Conservation (phyloP, 306 rosid species). For the Cucurbita pepo region DNA sequence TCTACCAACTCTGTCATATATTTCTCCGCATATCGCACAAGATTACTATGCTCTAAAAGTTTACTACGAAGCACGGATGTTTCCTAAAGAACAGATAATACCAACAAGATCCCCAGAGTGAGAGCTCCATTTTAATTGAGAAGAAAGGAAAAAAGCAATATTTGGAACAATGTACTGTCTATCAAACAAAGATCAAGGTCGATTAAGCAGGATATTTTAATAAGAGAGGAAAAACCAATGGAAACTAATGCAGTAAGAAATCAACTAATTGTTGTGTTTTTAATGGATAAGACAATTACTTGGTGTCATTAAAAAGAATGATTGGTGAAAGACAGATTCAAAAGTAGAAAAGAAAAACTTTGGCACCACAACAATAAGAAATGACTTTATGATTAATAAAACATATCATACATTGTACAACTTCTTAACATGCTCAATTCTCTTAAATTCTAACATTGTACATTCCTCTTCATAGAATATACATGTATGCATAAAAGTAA, state of each 20-base stretch:
- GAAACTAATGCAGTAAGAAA: neutral
- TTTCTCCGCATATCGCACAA: conserved; percentile 55
- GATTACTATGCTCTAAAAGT: conserved; percentile 54
- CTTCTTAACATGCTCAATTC: neutral
- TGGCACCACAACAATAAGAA: neutral
- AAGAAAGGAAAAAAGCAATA: neutral
- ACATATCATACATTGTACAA: neutral
- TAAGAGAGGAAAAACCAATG: neutral
- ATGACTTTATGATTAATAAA: neutral
- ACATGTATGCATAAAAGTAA: neutral
- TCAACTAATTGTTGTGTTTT: neutral
- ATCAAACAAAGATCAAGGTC: neutral
- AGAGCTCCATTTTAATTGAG: neutral
- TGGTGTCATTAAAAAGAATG: neutral
- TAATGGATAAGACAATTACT: neutral
- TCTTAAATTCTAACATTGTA: neutral
- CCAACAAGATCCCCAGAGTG: neutral
- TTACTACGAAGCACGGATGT: conserved; percentile 55
- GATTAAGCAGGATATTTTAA: neutral
- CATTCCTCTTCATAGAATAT: neutral
- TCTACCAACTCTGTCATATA: conserved; percentile 37
- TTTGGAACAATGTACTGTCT: neutral
- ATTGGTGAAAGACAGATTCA: neutral
- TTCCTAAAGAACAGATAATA: conserved; percentile 40
- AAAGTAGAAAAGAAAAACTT: neutral